Conservation (phyloP, 2,329 filamentous ascomycete species). For the Fusarium guadeloupense region DNA sequence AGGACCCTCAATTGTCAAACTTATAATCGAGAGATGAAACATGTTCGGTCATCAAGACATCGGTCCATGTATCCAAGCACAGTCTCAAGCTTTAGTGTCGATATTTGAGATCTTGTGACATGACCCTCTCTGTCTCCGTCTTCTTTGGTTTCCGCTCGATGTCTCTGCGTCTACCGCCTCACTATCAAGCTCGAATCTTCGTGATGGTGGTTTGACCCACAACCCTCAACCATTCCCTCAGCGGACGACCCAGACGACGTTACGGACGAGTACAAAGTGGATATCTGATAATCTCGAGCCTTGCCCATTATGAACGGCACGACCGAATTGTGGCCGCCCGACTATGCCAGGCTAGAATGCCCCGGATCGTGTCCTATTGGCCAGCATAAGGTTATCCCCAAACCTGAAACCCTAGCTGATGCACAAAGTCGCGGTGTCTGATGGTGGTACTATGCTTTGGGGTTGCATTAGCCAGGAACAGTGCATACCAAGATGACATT, state of each 20-base stretch:
- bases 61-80: slow-evolving; percentile 23
- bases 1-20: slow-evolving; percentile 27
- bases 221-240: slow-evolving; percentile 26
- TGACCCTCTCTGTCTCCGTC: slow-evolving; percentile 20
- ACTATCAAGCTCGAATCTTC: slow-evolving; percentile 11
- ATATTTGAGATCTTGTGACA: slow-evolving; percentile 13
- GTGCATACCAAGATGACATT: slow-evolving; percentile 23
- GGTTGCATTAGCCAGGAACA: slow-evolving; percentile 46
- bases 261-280: slow-evolving; percentile 31
- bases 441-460: slow-evolving; percentile 35
- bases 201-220: slow-evolving; percentile 20
- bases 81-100: slow-evolving; percentile 15
- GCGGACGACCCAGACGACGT: slow-evolving; percentile 8
- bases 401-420: slow-evolving; percentile 51
- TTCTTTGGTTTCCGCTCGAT: slow-evolving; percentile 14
- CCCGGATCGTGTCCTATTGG: slow-evolving; percentile 47
- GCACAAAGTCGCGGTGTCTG: slow-evolving; percentile 44
- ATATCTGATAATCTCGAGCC: slow-evolving; percentile 27
- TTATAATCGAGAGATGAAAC: slow-evolving; percentile 36
- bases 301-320: slow-evolving; percentile 38
- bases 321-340: slow-evolving; percentile 39
- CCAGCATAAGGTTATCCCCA: slow-evolving; percentile 7
- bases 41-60: slow-evolving; percentile 27
- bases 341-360: slow-evolving; percentile 25
- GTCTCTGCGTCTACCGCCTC: slow-evolving; percentile 35